Evolutionary conservation across 1,284 basidiomycete species (phyloP), one percentile per base, ranked within the genome.

Genomic region (Cystobasidiaceae sp.): DNA sequence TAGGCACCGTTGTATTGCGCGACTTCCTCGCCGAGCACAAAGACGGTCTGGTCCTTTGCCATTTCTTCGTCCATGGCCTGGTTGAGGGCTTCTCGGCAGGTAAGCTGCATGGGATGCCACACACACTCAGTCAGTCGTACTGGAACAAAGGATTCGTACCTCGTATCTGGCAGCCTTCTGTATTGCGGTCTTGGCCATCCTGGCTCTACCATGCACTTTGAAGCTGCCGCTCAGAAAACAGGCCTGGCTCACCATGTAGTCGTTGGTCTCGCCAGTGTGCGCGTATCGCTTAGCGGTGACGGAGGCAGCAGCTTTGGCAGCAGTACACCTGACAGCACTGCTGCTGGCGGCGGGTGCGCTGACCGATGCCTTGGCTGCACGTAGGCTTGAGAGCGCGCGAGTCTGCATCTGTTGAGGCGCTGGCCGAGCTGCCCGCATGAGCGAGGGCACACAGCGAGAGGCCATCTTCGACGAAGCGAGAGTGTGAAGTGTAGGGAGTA

Each of bases 1-100:
- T 98, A 98, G 71, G 94, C 94, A 80, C 94, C 94, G 77, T 98
- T 97, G 82, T 98, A 99, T 71, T 92, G 86, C 21, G 48, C 56
- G 62, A 99, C 96, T 79, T 99, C 96, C 80, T 99, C 96, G 71
- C 96, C 96, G 74, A 99, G 80, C 76, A 99, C 80, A 78, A 96
- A 98, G 56, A 99, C 96, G 41, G 82, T 88, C 77, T 94, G 89
- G 80, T 99, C 96, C 55, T 92, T 86, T 74, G 88, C 77, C 96
- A 99, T 98, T 82, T 99, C 96, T 81, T 99, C 96, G 82, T 98
- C 96, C 90, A 99, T 94, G 37, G 96, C 96, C 67, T 86, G 81
- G 81, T 97, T 98, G 72, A 99, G 86, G 43, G 96, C 96, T 67
- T 99, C 96, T 76, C 96, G 90, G 68, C 97, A 94, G 57, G 93